Percentiles rank a stretch among this genome's conserved stretches.
phyloP scores from a whole-genome alignment of 805 yeast genomes.

The Candida anglica region DNA sequence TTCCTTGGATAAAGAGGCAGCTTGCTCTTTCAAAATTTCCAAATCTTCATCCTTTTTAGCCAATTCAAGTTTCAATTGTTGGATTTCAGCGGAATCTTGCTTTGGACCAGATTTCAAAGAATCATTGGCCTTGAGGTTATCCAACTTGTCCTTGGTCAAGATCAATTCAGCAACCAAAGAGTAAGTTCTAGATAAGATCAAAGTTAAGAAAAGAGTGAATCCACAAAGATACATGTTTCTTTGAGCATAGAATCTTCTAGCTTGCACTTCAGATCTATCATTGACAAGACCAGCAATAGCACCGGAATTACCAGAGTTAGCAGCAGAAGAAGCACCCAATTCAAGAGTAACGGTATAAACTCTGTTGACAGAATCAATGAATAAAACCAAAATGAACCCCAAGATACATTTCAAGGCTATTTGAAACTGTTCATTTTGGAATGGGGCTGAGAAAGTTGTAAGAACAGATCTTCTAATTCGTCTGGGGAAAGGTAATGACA shows the following conservation, averaged over 20 bases:
- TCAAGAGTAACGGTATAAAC: conserved; percentile 68
- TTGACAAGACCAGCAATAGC: conserved; percentile 25
- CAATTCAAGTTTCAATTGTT: conserved; percentile 41
- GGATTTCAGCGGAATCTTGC: conserved; percentile 37
- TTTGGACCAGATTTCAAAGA: conserved; percentile 16
- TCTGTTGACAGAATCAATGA: conserved; percentile 84
- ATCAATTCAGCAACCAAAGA: conserved; percentile 71
- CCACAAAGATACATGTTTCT: conserved; percentile 96
- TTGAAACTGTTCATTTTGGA: conserved; percentile 65
- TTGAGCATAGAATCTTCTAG: conserved; percentile 92
- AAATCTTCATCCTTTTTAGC: conserved; percentile 62
- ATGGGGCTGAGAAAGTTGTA: conserved; percentile 60
- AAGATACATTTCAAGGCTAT: conserved; percentile 77
- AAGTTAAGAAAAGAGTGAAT: conserved; percentile 83
- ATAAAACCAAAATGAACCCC: conserved; percentile 78
- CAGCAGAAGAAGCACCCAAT: conserved; percentile 30
- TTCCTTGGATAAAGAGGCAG: conserved; percentile 59
- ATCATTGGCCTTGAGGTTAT: conserved; percentile 23
- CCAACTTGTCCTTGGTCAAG: conserved; percentile 57
- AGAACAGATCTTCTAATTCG: conserved; percentile 65
- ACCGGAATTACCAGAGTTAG: conserved; percentile 9
- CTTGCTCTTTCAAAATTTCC: conserved; percentile 67
- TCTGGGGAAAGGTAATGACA: conserved; percentile 86
- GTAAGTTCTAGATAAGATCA: conserved; percentile 82
- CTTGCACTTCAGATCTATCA: conserved; percentile 80